These are phyloP conservation scores for Funneliformis geosporum DNA, from an alignment of 192 early-diverging fungal genomes.

Conservation along the genomic window DNA sequence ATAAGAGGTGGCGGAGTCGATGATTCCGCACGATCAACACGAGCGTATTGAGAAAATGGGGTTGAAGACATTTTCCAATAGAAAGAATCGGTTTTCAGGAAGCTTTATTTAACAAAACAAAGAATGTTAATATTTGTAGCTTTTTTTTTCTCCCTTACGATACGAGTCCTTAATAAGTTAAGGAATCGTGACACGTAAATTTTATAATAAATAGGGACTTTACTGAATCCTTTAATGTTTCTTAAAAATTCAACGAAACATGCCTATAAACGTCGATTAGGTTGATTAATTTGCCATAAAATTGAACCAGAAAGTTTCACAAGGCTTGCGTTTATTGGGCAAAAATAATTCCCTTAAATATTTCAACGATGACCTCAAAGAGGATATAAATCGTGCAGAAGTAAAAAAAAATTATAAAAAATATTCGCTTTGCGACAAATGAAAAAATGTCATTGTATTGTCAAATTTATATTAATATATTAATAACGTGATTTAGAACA, in stretches of 20 bases:
- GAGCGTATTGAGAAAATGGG: neutral
- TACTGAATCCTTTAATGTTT: neutral
- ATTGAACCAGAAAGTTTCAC: neutral
- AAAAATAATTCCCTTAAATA: neutral
- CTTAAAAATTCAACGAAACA: neutral
- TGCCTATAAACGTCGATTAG: no score
- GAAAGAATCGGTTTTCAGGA: neutral
- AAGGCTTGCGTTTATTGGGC: neutral
- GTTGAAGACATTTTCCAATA: slow-evolving; percentile 3
- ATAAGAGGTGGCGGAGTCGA: neutral
- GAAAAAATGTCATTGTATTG: neutral
- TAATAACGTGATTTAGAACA: no score
- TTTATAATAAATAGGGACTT: neutral
- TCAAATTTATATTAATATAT: neutral
- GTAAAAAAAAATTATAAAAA: neutral
- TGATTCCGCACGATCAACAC: neutral
- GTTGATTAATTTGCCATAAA: neutral
- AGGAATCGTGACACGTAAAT: no score
- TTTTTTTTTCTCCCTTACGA: no score
- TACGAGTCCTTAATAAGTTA: neutral
- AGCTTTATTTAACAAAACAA: neutral
- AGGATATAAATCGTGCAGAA: neutral
- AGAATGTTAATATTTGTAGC: neutral
- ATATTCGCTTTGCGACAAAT: no score
- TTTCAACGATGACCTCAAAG: neutral